A percentile compares a stretch with the other conserved stretches of the same genome.
These are phyloP conservation scores for Scedosporium minutisporum DNA, from an alignment of 2,329 filamentous ascomycete genomes.

Conservation along the genomic window DNA sequence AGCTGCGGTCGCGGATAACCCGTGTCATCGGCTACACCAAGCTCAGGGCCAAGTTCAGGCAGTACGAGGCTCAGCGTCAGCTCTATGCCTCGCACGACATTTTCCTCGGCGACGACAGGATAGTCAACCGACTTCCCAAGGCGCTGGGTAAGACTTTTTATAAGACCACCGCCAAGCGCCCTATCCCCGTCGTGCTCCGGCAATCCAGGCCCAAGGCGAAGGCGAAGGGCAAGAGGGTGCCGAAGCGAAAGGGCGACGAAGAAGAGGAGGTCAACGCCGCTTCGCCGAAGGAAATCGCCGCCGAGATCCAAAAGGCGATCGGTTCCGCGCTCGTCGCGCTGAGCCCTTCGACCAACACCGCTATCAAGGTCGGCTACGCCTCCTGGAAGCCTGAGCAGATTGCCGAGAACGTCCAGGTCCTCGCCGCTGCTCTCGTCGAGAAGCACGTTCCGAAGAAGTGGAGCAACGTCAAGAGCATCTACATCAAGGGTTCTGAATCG, in stretches of 20 bases:
- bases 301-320: slow-evolving; percentile 72
- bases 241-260: slow-evolving; percentile 7
- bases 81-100: slow-evolving; percentile 80
- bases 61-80: slow-evolving; percentile 79
- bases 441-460: slow-evolving; percentile 80
- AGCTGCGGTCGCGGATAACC: slow-evolving; percentile 57
- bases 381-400: slow-evolving; percentile 67
- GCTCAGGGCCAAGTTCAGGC: slow-evolving; percentile 71
- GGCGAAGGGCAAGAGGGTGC: slow-evolving; percentile 42
- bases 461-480: slow-evolving; percentile 74
- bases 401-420: slow-evolving; percentile 69
- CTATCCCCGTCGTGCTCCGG: slow-evolving; percentile 69
- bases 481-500: slow-evolving; percentile 85
- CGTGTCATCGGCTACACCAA: slow-evolving; percentile 75
- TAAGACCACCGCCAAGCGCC: slow-evolving; percentile 71
- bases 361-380: slow-evolving; percentile 69
- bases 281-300: slow-evolving; percentile 58
- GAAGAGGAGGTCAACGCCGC: slow-evolving; percentile 32
- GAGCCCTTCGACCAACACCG: slow-evolving; percentile 66
- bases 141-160: slow-evolving; percentile 89
- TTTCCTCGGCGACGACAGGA: slow-evolving; percentile 85
- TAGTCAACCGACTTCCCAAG: slow-evolving; percentile 63
- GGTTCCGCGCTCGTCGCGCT: slow-evolving; percentile 72
- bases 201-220: slow-evolving; percentile 44
- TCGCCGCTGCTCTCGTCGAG: slow-evolving; percentile 59